Base-by-base conservation (phyloP, 2,329 filamentous ascomycete genomes). In the Claviceps monticola region DNA sequence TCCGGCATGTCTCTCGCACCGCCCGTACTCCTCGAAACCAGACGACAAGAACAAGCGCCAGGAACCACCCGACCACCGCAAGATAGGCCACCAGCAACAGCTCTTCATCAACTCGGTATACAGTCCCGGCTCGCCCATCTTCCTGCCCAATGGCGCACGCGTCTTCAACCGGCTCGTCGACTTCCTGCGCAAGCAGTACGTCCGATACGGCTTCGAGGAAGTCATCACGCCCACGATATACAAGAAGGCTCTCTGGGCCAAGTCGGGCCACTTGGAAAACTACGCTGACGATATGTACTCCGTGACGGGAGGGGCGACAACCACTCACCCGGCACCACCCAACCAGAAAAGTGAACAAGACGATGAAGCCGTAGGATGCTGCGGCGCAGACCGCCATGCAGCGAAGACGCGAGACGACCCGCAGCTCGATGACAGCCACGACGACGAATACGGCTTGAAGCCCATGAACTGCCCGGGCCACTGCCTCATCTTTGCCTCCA, bases 381-480 rank as follows among this genome's bases (percentile, higher is more conserved):
- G 71, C 51, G 66, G 62, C 47, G 64, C 69, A 11, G 54, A 56
- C 7, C 53, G 58, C 11, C 14, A 48, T 51, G 61, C 54, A 4
- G 29, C 11, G 23, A 42, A 54, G 44, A 58, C 57, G 46, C 53
- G 59, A 0, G 62, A 64, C 23, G 62, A 64, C 19, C 78, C 82
- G 6, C 8, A 42, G 17, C 41, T 9, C 17, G 41, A 42, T 16
- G 9, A 42, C 41, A 19, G 13, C 41, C 41, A 42, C 41, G 75
- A 79, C 55, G 81, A 83, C 56, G 84, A 86, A 56, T 94, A 87
- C 66, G 87, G 86, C 17, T 71, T 95, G 58, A 95, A 95, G 67
- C 88, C 88, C 14, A 95, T 95, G 88, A 95, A 95, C 64, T 95
- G 88, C 63, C 88, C 88, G 0, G 88, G 88, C 3, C 88, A 95